Evolutionary conservation across 2,329 filamentous ascomycete species (phyloP).

Genomic region (Cladophialophora chaetospira): DNA sequence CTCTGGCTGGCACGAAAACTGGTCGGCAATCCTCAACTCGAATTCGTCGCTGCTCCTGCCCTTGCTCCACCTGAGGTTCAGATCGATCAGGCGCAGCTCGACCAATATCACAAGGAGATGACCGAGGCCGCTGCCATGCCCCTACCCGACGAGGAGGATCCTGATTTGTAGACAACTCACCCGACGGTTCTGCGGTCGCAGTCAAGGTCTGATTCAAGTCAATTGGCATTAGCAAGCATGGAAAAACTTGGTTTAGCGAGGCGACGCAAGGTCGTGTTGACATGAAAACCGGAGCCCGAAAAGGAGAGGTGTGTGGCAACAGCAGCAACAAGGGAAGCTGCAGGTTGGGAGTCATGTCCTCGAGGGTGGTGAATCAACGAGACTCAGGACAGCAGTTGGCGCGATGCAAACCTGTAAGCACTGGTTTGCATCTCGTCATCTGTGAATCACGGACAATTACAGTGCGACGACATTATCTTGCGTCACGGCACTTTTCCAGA

Average conservation of each 20-base stretch:
- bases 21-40: slow-evolving; percentile 88
- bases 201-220: background rate
- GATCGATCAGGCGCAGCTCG: slow-evolving; percentile 81
- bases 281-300: background rate
- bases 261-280: slow-evolving; percentile 27
- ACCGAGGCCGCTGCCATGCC: slow-evolving; percentile 74
- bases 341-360: too few species aligned
- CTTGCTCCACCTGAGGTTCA: slow-evolving; percentile 90
- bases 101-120: slow-evolving; percentile 89
- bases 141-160: slow-evolving; percentile 92
- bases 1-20: slow-evolving; percentile 99
- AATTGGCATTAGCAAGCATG: slow-evolving; percentile 4
- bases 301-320: background rate
- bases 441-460: background rate
- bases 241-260: slow-evolving; percentile 26
- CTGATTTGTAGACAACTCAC: slow-evolving; percentile 51
- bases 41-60: slow-evolving; percentile 94
- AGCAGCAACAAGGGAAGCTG: too few species aligned
- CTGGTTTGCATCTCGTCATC: background rate
- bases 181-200: background rate
- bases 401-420: background rate
- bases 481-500: slow-evolving; percentile 6
- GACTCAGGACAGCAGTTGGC: background rate
- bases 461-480: background rate
- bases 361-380: too few species aligned